A percentile compares a stretch with the other conserved stretches of the same genome.
Conservation (phyloP, 345 rosid genomes). For the Acer campestre region DNA sequence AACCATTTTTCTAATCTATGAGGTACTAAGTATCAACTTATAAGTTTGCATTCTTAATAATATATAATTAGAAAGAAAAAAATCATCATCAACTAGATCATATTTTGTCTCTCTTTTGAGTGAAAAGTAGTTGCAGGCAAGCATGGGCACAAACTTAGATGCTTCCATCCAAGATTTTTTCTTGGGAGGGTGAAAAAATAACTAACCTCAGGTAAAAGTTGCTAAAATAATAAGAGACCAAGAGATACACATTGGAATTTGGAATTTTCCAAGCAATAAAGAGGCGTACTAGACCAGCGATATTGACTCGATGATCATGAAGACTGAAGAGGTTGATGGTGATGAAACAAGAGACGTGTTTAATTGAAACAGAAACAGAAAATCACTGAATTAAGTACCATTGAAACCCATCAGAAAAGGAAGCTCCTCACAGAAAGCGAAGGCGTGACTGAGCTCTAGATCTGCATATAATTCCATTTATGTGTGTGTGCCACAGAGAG, state of each 20-base stretch:
- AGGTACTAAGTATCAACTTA: no score
- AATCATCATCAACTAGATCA: background rate
- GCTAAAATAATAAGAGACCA: slow-evolving; percentile 18
- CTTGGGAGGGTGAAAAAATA: slow-evolving; percentile 31
- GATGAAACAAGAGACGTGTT: slow-evolving; percentile 11
- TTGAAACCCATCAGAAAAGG: slow-evolving; percentile 12
- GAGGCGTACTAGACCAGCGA: background rate
- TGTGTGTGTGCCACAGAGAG: background rate
- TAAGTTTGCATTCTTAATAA: background rate
- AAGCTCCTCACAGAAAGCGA: slow-evolving; percentile 9
- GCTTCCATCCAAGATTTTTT: slow-evolving; percentile 14
- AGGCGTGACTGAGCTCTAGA: slow-evolving; percentile 2
- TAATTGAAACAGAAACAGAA: background rate
- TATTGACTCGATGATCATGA: slow-evolving; percentile 2
- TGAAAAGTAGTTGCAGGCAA: slow-evolving; percentile 5
- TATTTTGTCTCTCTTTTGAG: slow-evolving; percentile 13
- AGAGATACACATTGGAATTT: slow-evolving; percentile 17
- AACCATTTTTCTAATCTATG: no score
- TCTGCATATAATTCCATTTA: background rate
- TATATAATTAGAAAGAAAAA: background rate
- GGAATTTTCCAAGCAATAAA: slow-evolving; percentile 16
- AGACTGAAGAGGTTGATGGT: background rate
- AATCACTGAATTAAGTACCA: background rate
- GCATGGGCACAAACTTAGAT: slow-evolving; percentile 23
- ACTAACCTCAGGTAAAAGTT: slow-evolving; percentile 27